Evolutionary conservation across 805 yeast genomes (phyloP).

Genomic region (Suhomyces emberorum): DNA sequence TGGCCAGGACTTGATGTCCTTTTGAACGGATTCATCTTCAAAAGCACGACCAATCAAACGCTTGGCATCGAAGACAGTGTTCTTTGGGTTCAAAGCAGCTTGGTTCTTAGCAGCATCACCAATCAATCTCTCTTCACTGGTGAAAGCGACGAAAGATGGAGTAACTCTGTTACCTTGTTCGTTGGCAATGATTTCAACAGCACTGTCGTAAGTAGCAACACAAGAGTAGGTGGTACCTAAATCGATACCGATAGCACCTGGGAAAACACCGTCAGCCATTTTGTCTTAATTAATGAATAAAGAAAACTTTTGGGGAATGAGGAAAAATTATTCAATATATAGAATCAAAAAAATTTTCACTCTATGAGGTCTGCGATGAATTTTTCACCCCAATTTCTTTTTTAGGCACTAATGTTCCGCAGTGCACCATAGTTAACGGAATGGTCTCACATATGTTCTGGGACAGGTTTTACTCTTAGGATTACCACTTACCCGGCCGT

Average conservation of each 20-base stretch:
- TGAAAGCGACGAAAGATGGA: conserved; percentile 50
- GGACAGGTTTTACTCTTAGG: background rate
- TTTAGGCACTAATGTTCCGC: too few relatives aligned
- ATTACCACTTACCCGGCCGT: conserved; percentile 2
- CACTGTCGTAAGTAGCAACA: conserved; percentile 49
- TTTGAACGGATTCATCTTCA: conserved; percentile 59
- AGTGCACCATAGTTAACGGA: too few relatives aligned
- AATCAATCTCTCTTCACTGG: conserved; percentile 47
- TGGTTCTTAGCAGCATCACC: conserved; percentile 53
- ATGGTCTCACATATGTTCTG: background rate
- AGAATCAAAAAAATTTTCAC: conserved; percentile 15
- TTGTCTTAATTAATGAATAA: conserved; percentile 20
- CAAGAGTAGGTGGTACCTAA: conserved; percentile 52
- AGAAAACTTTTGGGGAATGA: conserved; percentile 7
- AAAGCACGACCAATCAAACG: conserved; percentile 61
- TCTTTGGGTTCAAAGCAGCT: conserved; percentile 49
- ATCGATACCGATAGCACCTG: conserved; percentile 71
- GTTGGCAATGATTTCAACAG: conserved; percentile 49
- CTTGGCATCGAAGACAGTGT: conserved; percentile 50
- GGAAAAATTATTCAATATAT: conserved; percentile 3
- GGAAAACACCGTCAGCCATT: conserved; percentile 98
- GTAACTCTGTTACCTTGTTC: conserved; percentile 53
- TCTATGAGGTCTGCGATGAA: conserved; percentile 7
- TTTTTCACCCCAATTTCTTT: conserved; percentile 4
- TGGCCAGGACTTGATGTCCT: conserved; percentile 48